Evolutionary conservation across 768 basidiomycete species (phyloP), one percentile per base, ranked within the genome.

Genomic region (Auricularia cornea): DNA sequence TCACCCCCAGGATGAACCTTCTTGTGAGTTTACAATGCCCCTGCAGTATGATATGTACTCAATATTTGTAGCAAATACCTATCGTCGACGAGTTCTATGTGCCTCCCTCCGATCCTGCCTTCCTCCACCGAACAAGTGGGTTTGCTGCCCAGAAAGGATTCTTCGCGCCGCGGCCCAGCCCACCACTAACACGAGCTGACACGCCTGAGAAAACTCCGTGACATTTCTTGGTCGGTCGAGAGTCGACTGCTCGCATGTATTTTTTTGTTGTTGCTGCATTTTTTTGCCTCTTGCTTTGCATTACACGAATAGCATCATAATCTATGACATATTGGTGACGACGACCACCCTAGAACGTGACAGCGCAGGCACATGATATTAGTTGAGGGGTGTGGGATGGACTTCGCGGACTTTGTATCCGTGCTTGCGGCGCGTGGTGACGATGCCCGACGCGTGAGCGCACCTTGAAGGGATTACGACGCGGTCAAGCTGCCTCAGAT

Each of bases 31-130:
- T 32, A 12, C 16, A 33, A 8, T 8, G 59, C 12, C 20, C 11
- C 44, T 10, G 2, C 23, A 10, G 8, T 38, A 29, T 23, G 20
- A 16, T 0, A 20, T 62, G n/a, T 20, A 28, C 3, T 16, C 23
- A 56, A 76, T 98, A 98, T 71, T 11, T 29, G 29, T 78, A 98
- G 23, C 93, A 96, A 72, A 92, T 96, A 67, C 96, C 96, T 2
- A 97, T 98, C 70, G 78, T 91, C 54, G 94, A 98, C 79, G 87
- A 93, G 72, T 96, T 86, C 76, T 93, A 92, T 74, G 91, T 94
- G n/a, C 82, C 88, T 1, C 89, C 90, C 1, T 88, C 90, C 1
- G 90, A 92, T 70, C 89, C 91, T 32, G 85, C 86, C 14, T 82
- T 84, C 3, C 78, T 81, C 26, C 78, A 79, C 38, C 84, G 94